Evolutionary conservation across 441 rosid species (phyloP), one percentile per base, ranked within the genome.

Genomic region (Erodium moschatum): DNA sequence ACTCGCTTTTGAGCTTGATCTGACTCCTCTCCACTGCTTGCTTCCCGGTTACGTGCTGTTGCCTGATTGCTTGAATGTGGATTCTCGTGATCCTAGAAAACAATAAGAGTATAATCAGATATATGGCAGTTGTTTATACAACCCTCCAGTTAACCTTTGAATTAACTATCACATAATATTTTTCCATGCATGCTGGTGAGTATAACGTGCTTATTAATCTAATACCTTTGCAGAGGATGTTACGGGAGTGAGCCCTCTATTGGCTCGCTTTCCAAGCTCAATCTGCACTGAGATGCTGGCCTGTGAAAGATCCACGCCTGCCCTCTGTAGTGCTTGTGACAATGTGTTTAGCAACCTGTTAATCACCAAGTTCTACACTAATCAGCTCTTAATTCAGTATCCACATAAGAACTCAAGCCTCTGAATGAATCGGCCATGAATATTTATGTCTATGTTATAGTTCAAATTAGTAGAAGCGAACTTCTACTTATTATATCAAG

Each of bases 261-360:
- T 56, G 3, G 62, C 62, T 20, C 62, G 62, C 21, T 56, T 56
- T 8, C 62, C 62, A 8, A 56, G 62, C 0, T 56, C 62, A 56
- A 56, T 56, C 24, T 56, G 62, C 62, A 56, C 62, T 56, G 62
- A 56, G 27, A 56, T 20, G 5, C 62, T 56, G 62, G 62, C 62
- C 21, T 56, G 62, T 0, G 62, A 56, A 8, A 56, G 27, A 8
- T 56, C 62, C 0, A 56, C 3, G 13, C 62, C 62, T 1, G 62
- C 62, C 0, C 27, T 56, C 4, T 56, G 62, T 27, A 56, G 62
- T 56, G 62, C 62, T 56, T 56, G 62, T 56, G 62, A 16, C 62
- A 56, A 56, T 2, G 62, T 56, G 62, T 56, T 56, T 27, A 56
- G 62, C 62, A 56, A 56, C 27, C 62, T 56, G 20, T 16, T n/a